These are phyloP conservation scores for Trypanosoma avium DNA, from an alignment of 208 protist genomes.

Conservation along the genomic window DNA sequence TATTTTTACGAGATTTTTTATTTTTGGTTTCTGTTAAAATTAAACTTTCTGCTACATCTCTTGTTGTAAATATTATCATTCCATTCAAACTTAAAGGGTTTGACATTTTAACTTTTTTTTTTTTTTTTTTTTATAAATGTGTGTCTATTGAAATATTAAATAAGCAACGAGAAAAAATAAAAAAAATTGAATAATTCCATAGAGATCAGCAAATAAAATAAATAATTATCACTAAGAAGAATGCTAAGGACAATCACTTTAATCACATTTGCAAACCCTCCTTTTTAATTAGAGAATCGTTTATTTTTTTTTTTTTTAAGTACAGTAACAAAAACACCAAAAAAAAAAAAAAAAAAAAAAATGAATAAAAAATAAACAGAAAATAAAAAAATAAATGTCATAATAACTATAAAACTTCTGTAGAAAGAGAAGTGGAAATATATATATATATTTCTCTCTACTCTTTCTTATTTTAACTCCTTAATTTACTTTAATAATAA, in stretches of 20 bases:
- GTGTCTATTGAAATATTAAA: not conserved
- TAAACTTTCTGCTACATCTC: conserved; percentile 1
- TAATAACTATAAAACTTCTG: too few relatives aligned
- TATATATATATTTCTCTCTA: too few relatives aligned
- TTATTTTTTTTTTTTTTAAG: too few relatives aligned
- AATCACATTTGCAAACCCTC: too few relatives aligned
- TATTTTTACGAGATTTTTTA: not conserved
- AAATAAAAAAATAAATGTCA: not conserved
- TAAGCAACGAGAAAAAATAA: not conserved
- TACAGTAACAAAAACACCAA: not conserved
- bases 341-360: not conserved
- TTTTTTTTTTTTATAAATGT: not conserved
- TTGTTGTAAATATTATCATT: not conserved
- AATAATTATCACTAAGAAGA: too few relatives aligned
- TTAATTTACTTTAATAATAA: not conserved
- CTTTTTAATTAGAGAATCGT: too few relatives aligned
- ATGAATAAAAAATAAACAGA: not conserved
- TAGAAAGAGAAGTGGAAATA: too few relatives aligned
- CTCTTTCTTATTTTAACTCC: too few relatives aligned
- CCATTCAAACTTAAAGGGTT: not conserved
- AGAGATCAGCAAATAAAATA: too few relatives aligned
- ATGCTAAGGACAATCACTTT: too few relatives aligned
- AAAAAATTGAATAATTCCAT: too few relatives aligned
- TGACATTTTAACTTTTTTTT: not conserved
- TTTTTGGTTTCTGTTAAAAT: too few relatives aligned